Evolutionary conservation across 192 early-diverging fungal species (phyloP).

Genomic region (Rhizophagus sp.): DNA sequence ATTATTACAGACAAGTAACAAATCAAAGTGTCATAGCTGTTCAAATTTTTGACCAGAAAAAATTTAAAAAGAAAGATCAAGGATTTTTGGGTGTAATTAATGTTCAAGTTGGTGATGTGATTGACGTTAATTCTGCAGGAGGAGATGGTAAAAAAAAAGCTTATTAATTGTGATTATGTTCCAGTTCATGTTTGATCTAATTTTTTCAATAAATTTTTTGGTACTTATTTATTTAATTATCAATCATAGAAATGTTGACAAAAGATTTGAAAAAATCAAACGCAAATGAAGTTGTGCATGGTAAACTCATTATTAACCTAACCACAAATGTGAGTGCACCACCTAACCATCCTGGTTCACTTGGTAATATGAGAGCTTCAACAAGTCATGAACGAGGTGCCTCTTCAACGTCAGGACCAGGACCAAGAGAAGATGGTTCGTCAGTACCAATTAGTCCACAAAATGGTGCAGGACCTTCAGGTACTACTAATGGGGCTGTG

Average conservation of each 20-base stretch:
- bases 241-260: slow-evolving; percentile 75
- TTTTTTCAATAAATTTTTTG: neutral
- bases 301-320: slow-evolving; percentile 80
- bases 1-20: slow-evolving; percentile 57
- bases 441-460: slow-evolving; percentile 22
- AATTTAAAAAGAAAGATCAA: slow-evolving; percentile 89
- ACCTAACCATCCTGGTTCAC: slow-evolving; percentile 7
- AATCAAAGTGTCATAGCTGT: slow-evolving; percentile 82
- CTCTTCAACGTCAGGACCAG: slow-evolving; percentile 38
- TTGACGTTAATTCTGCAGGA: slow-evolving; percentile 76
- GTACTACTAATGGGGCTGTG: neutral
- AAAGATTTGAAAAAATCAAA: slow-evolving; percentile 88
- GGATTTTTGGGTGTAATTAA: slow-evolving; percentile 93
- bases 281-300: slow-evolving; percentile 77
- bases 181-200: neutral
- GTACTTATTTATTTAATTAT: slow-evolving; percentile 8
- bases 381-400: slow-evolving; percentile 35
- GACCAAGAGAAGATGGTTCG: neutral
- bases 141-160: slow-evolving; percentile 59
- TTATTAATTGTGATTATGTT: neutral
- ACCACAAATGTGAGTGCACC: slow-evolving; percentile 61
- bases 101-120: slow-evolving; percentile 77
- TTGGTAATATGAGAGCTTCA: slow-evolving; percentile 26
- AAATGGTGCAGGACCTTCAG: neutral
- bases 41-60: slow-evolving; percentile 98